Evolutionary conservation across 305 asterid species (phyloP).

Genomic region (Fraxinus dipetala): DNA sequence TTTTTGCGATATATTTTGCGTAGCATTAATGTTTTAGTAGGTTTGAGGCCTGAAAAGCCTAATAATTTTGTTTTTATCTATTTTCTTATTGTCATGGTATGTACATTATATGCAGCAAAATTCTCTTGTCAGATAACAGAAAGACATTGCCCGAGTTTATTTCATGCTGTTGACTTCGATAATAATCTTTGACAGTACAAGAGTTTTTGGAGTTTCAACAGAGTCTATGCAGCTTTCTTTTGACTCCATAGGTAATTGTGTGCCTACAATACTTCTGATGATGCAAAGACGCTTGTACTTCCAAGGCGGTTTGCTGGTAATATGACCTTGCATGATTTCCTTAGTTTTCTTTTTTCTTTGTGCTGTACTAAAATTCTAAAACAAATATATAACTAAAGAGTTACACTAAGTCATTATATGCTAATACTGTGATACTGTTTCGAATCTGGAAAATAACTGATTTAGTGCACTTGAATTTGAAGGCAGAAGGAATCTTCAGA

Average conservation of each 20-base stretch:
- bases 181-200: conserved; percentile 28
- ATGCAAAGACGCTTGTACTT: conserved; percentile 47
- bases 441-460: neutral
- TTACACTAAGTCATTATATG: neutral
- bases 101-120: neutral
- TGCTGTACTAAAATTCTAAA: neutral
- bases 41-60: neutral
- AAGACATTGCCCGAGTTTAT: neutral
- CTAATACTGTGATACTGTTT: neutral
- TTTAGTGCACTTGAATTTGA: neutral
- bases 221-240: conserved; percentile 50
- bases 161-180: conserved; percentile 7
- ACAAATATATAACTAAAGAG: neutral
- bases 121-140: neutral
- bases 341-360: neutral
- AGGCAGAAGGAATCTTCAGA: conserved; percentile 60
- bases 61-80: neutral
- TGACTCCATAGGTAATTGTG: conserved; percentile 49
- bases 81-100: neutral
- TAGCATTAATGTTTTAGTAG: neutral
- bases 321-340: neutral
- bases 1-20: neutral
- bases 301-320: conserved; percentile 50
- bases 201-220: conserved; percentile 49
- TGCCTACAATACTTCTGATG: conserved; percentile 48